These are phyloP conservation scores for Paspalum vaginatum DNA, from an alignment of 176 grass and related monocot genomes.

Conservation along the genomic window DNA sequence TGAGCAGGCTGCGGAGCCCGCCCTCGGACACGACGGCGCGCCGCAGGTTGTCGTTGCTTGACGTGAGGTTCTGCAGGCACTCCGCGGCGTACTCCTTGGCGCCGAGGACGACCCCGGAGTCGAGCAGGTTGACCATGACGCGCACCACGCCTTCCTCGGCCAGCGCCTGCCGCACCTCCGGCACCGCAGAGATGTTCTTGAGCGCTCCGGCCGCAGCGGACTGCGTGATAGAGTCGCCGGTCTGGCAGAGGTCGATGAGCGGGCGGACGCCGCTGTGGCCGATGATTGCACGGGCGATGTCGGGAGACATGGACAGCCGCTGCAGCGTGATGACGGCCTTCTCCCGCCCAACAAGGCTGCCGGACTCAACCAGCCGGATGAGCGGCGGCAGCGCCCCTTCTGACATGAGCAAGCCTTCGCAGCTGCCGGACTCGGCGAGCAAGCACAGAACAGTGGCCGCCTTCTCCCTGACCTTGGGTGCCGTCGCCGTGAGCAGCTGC, in stretches of 20 bases:
- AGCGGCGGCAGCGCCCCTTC: constrained; percentile 83
- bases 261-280: constrained; percentile 80
- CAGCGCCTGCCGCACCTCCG: constrained; percentile 72
- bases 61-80: constrained; percentile 84
- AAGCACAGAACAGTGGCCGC: constrained; percentile 67
- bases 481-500: constrained; percentile 75
- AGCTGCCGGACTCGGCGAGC: constrained; percentile 78
- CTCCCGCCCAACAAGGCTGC: constrained; percentile 79
- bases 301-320: constrained; percentile 72
- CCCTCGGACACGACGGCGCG: constrained; percentile 76
- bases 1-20: constrained; percentile 78
- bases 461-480: constrained; percentile 87
- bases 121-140: constrained; percentile 86
- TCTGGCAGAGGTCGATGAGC: constrained; percentile 84
- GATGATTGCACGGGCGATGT: constrained; percentile 74
- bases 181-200: constrained; percentile 86
- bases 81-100: constrained; percentile 95
- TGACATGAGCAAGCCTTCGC: constrained; percentile 68
- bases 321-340: constrained; percentile 93
- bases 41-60: constrained; percentile 70
- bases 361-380: constrained; percentile 76
- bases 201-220: constrained; percentile 66
- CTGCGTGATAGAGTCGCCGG: constrained; percentile 82
- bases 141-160: constrained; percentile 84
- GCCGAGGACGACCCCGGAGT: constrained; percentile 68